phyloP scores from a whole-genome alignment of 2,329 filamentous ascomycete species.

The Botrytis elliptica region DNA sequence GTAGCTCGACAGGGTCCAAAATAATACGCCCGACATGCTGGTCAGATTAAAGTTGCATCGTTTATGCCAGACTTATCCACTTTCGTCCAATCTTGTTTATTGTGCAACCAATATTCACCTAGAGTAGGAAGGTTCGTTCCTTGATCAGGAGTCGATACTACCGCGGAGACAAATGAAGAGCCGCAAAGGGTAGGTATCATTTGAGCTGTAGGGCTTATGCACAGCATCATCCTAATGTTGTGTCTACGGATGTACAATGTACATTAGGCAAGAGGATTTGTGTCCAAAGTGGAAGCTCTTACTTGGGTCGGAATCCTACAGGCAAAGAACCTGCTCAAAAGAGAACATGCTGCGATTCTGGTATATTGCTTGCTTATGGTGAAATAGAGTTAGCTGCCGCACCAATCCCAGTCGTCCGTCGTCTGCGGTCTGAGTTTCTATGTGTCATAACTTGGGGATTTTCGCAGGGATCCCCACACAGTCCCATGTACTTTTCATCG shows the following conservation, averaged over 20 bases:
- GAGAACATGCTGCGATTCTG: not conserved
- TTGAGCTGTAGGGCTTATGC: constrained; percentile 18
- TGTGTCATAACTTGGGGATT: constrained; percentile 11
- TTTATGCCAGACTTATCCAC: not conserved
- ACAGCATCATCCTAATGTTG: constrained; percentile 7
- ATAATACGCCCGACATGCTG: not conserved
- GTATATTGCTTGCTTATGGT: not conserved
- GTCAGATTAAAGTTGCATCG: not conserved
- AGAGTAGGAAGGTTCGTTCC: not conserved
- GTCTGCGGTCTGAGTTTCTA: not conserved
- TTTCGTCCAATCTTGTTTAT: not conserved
- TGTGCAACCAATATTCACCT: not conserved
- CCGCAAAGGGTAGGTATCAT: not conserved
- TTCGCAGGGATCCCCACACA: not conserved
- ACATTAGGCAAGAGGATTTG: not conserved
- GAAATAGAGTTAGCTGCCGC: not conserved
- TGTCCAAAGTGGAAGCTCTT: not conserved
- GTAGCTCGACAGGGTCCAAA: not conserved
- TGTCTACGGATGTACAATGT: not conserved
- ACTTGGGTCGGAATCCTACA: not conserved
- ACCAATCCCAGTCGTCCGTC: not conserved
- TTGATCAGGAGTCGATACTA: not conserved
- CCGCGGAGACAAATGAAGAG: not conserved
- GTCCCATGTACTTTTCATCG: not conserved
- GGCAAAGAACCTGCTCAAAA: too few species aligned